Percentiles rank a stretch among this genome's conserved stretches.
Evolutionary conservation across 2,329 filamentous ascomycete species (phyloP).

Genomic region (Dactylellina parvicollis): DNA sequence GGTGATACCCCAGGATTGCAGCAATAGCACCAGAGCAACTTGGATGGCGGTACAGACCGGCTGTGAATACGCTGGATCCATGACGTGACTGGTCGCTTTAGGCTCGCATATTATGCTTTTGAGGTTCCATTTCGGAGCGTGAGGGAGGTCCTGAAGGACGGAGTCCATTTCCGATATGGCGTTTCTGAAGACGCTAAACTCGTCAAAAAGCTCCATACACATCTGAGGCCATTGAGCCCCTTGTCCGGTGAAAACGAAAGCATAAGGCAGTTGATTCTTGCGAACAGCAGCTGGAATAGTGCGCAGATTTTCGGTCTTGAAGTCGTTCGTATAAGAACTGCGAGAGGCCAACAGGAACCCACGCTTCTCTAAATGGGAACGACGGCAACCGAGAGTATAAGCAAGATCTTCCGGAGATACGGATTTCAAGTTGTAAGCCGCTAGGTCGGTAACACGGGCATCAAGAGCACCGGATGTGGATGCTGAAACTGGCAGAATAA

Average conservation of each 20-base stretch:
- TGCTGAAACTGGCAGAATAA: conserved; percentile 22
- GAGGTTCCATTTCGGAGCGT: conserved; percentile 55
- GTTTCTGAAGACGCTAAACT: conserved; percentile 8
- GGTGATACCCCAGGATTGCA: conserved; percentile 59
- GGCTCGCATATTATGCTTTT: not conserved
- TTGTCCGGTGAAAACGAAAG: conserved; percentile 64
- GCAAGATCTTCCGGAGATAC: conserved; percentile 9
- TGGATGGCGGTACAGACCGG: conserved; percentile 68
- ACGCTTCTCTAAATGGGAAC: conserved; percentile 16
- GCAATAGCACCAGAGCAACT: conserved; percentile 63
- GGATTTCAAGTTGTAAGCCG: not conserved
- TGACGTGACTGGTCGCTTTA: conserved; percentile 4
- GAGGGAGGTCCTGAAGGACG: not conserved
- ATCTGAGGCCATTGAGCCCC: conserved; percentile 64
- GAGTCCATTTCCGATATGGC: conserved; percentile 16
- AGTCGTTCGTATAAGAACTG: not conserved
- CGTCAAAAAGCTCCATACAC: conserved; percentile 61
- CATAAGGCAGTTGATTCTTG: not conserved
- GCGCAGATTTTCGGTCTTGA: not conserved
- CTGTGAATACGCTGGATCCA: conserved; percentile 64
- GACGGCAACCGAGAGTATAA: conserved; percentile 22
- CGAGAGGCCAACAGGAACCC: conserved; percentile 16
- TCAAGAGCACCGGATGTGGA: conserved; percentile 4
- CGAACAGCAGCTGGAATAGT: not conserved
- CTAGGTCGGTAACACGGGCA: not conserved